Percentiles rank a stretch among this genome's conserved stretches.
phyloP scores from a whole-genome alignment of 306 rosid genomes.

The Sicyos edulis region DNA sequence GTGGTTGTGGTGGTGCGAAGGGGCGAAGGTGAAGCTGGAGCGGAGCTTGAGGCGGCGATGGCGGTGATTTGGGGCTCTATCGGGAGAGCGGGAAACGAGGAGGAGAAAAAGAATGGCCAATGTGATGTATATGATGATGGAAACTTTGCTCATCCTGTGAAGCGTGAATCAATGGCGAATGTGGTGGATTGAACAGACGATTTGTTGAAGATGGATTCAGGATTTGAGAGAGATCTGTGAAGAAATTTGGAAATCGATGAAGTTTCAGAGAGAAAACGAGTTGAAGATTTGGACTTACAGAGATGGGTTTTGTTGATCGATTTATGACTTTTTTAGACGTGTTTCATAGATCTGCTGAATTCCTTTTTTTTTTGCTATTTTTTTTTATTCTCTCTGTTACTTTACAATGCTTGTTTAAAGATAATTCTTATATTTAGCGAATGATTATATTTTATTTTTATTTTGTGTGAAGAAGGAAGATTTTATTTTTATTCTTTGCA shows the following conservation, averaged over 20 bases:
- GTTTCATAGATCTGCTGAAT: no score
- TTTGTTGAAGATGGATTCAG: neutral
- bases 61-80: constrained; percentile 36
- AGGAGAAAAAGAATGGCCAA: constrained; percentile 41
- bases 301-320: no score
- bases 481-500: no score
- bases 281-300: neutral
- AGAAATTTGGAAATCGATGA: neutral
- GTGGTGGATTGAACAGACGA: neutral
- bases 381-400: no score
- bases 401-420: no score
- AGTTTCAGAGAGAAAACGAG: neutral
- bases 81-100: constrained; percentile 58
- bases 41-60: constrained; percentile 89
- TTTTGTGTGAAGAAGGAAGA: no score
- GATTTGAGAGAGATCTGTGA: neutral
- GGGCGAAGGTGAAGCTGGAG: constrained; percentile 58
- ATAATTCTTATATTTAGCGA: no score
- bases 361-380: no score
- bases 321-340: no score
- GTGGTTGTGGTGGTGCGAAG: constrained; percentile 28
- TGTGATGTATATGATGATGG: constrained; percentile 48
- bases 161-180: neutral
- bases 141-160: constrained; percentile 47
- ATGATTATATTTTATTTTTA: no score